Base-by-base conservation (phyloP, 805 yeast genomes). In the Wickerhamomyces subpelliculosus region DNA sequence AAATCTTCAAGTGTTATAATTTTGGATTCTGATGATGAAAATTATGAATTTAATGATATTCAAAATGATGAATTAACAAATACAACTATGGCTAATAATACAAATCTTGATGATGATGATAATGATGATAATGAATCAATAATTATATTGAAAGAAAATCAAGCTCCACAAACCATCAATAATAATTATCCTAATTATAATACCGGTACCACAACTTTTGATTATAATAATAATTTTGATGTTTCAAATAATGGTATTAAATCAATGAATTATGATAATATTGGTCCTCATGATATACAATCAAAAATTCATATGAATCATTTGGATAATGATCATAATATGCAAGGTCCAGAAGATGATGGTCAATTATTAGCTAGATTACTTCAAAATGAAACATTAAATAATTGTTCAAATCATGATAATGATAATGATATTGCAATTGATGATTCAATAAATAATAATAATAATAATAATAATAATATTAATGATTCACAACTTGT, bases 11-110 rank as follows among this genome's bases (percentile, higher is more conserved):
- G 52, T 42, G 54, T 66, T 4, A 58, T 66, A 25, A 55, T 62
- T 27, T 43, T 67, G 33, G 72, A 65, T 37, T 67, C 72, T 0
- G 73, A 67, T 34, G 64, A 65, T 20, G 70, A 65, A 14, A 58
- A 59, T 20, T 60, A 61, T 37, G 46, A 48, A 23, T 57, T 57
- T 35, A 51, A 49, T 28, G 27, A 25, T 25, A 49, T 53, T 25
- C 44, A 40, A 37, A 32, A 27, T 26, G 26, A 31, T n/a, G n/a
- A n/a, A n/a, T n/a, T n/a, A n/a, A n/a, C 17, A 10, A 23, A 8
- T 22, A 32, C 5, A 19, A 36, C 21, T 18, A 18, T 35, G 44
- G 14, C 12, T n/a, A 10, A 23, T 18, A 37, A 38, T 27, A 39
- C 40, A 16, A 35, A 36, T 14, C 24, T 35, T 10, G 24, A 13